A percentile compares a stretch with the other conserved stretches of the same genome.
Conservation (phyloP, 331 rosid genomes). For the Erythrophleum ivorense region DNA sequence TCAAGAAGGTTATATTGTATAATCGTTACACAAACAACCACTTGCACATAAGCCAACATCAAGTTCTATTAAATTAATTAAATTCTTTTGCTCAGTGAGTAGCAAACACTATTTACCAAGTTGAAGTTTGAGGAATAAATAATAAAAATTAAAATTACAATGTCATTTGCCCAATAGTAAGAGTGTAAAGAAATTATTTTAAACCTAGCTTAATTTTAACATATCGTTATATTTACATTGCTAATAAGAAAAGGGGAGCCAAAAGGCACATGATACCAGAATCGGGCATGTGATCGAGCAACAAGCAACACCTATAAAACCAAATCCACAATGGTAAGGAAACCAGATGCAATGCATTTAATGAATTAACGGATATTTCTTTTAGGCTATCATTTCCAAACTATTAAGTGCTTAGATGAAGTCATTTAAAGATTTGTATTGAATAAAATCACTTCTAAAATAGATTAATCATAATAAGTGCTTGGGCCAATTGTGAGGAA, state of each 20-base stretch:
- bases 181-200: too few species aligned
- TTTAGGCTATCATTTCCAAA: background rate
- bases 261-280: background rate
- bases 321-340: slow-evolving; percentile 12
- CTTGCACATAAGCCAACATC: background rate
- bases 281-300: slow-evolving; percentile 13
- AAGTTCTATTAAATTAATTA: background rate
- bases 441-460: background rate
- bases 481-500: background rate
- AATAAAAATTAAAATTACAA: too few species aligned
- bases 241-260: too few species aligned
- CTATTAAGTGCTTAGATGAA: background rate
- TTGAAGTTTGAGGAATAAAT: too few species aligned
- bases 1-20: slow-evolving; percentile 9
- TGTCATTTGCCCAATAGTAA: background rate
- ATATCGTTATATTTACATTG: too few species aligned
- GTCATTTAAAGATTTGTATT: too few species aligned
- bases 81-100: background rate
- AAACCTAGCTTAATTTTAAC: too few species aligned
- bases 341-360: slow-evolving; percentile 12
- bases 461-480: background rate
- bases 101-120: too few species aligned
- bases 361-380: background rate
- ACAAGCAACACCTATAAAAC: background rate
- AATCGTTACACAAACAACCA: background rate